Evolutionary conservation across 768 basidiomycete genomes (phyloP).

Genomic region (Imleria badia): DNA sequence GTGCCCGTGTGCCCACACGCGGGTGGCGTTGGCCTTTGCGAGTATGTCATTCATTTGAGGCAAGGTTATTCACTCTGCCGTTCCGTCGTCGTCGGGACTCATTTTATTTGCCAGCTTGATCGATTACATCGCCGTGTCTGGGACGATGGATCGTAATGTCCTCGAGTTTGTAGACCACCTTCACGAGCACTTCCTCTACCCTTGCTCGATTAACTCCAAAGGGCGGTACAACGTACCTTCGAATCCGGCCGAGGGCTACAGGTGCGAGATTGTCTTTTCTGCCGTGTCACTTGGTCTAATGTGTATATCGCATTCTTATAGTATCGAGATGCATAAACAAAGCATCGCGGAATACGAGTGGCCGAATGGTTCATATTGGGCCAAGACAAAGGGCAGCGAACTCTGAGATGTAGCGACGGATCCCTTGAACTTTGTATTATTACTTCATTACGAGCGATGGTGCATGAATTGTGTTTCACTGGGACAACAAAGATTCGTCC

Average conservation of each 20-base stretch:
- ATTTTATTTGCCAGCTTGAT: conserved; percentile 58
- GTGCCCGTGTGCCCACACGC: conserved; percentile 95
- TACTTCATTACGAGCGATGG: not conserved
- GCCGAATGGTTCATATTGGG: conserved; percentile 62
- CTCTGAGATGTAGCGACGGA: not conserved
- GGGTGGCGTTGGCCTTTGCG: conserved; percentile 93
- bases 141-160: conserved; percentile 91
- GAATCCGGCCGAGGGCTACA: conserved; percentile 75
- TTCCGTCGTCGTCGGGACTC: conserved; percentile 1
- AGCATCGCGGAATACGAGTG: conserved; percentile 84
- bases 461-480: not conserved
- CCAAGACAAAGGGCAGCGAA: conserved; percentile 3
- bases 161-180: conserved; percentile 89
- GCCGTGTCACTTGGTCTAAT: not conserved
- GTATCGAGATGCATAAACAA: conserved; percentile 84
- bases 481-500: not conserved
- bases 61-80: conserved; percentile 13
- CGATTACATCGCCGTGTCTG: conserved; percentile 91
- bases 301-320: conserved; percentile 26
- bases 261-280: conserved; percentile 13
- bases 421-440: not conserved
- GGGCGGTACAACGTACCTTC: conserved; percentile 88
- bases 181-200: conserved; percentile 90
- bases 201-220: conserved; percentile 80
- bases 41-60: conserved; percentile 89